These are phyloP conservation scores for Ceratocystis lukuohia DNA, from an alignment of 2,329 filamentous ascomycete species.

Conservation along the genomic window DNA sequence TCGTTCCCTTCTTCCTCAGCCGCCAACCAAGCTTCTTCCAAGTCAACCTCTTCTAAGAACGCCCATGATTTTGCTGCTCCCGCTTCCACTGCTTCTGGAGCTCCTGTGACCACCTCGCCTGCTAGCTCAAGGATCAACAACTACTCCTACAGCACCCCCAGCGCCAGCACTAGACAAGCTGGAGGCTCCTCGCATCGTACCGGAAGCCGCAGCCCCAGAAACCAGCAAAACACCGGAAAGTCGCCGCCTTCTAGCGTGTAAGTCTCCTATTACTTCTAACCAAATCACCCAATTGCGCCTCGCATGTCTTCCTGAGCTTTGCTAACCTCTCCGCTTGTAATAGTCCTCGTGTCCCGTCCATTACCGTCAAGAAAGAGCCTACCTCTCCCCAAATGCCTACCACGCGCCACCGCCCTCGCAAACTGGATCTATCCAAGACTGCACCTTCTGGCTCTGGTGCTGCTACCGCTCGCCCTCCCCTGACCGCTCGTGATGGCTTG, in stretches of 20 bases:
- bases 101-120: slow-evolving; percentile 32
- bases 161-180: background rate
- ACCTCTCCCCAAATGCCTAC: slow-evolving; percentile 68
- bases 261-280: slow-evolving; percentile 26
- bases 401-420: slow-evolving; percentile 60
- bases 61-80: slow-evolving; percentile 25
- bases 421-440: slow-evolving; percentile 62
- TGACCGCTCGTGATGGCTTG: slow-evolving; percentile 66
- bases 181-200: slow-evolving; percentile 6
- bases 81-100: slow-evolving; percentile 19
- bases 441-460: slow-evolving; percentile 38
- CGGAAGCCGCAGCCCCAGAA: slow-evolving; percentile 20
- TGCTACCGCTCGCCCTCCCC: slow-evolving; percentile 50
- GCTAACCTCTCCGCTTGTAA: slow-evolving; percentile 30
- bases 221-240: slow-evolving; percentile 30
- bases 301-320: background rate
- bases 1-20: slow-evolving; percentile 32
- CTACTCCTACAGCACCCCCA: slow-evolving; percentile 23
- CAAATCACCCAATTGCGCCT: slow-evolving; percentile 11
- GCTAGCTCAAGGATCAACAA: slow-evolving; percentile 38
- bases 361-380: slow-evolving; percentile 93
- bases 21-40: slow-evolving; percentile 4
- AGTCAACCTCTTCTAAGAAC: slow-evolving; percentile 28
- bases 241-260: slow-evolving; percentile 48
- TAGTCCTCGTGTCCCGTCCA: slow-evolving; percentile 52